These are phyloP conservation scores for Verbascum thapsus DNA, from an alignment of 257 asterid genomes.

Conservation along the genomic window DNA sequence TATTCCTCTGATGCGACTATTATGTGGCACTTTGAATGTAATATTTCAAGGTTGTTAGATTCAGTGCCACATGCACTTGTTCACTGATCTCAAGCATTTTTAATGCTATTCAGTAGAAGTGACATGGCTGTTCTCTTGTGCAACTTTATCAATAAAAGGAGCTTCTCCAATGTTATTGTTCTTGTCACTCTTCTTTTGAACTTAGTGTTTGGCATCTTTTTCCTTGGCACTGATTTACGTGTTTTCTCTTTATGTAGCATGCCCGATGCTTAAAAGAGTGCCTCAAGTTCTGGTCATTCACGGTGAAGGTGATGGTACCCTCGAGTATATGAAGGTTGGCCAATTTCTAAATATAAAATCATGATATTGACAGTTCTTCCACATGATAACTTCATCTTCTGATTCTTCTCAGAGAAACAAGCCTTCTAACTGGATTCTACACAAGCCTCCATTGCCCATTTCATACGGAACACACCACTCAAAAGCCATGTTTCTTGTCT, in stretches of 20 bases:
- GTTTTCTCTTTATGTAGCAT: slow-evolving; percentile 50
- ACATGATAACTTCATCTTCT: slow-evolving; percentile 34
- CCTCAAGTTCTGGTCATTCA: slow-evolving; percentile 82
- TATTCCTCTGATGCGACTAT: slow-evolving; percentile 6
- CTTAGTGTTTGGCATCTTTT: slow-evolving; percentile 9
- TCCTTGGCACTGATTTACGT: slow-evolving; percentile 18
- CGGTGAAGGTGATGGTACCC: slow-evolving; percentile 89
- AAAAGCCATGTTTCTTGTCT: slow-evolving; percentile 94
- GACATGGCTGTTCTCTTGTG: neutral
- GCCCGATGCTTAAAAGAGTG: slow-evolving; percentile 69
- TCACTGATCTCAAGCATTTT: neutral
- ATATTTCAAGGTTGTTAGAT: neutral
- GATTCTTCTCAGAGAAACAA: slow-evolving; percentile 69
- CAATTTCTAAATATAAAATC: slow-evolving; percentile 13
- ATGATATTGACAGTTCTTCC: slow-evolving; percentile 32
- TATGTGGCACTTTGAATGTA: neutral
- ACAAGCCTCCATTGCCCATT: slow-evolving; percentile 95
- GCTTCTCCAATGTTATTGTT: neutral
- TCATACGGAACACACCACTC: slow-evolving; percentile 99
- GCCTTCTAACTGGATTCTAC: slow-evolving; percentile 81
- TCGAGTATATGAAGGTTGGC: slow-evolving; percentile 87
- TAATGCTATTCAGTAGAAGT: neutral
- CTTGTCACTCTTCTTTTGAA: slow-evolving; percentile 1
- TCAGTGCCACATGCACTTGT: slow-evolving; percentile 14
- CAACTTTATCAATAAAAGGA: slow-evolving; percentile 1